Evolutionary conservation across 495 filamentous ascomycete genomes (phyloP).

Genomic region (Penicillium turbatum): DNA sequence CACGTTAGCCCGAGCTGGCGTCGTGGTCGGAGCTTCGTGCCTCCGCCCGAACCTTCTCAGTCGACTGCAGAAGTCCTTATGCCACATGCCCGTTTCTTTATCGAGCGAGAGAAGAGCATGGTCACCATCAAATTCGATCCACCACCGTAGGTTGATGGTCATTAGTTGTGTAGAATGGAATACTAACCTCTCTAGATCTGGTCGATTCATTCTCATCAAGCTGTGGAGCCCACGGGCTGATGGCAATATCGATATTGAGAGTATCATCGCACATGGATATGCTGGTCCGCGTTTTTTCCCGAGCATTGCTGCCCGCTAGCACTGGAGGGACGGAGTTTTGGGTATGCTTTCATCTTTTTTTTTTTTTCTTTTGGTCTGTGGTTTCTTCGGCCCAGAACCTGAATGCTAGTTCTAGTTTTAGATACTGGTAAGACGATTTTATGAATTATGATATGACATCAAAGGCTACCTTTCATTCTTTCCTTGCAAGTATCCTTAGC

Average conservation of each 20-base stretch:
- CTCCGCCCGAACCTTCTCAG: conserved; percentile 10
- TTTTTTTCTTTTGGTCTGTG: not conserved
- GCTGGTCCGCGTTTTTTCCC: conserved; percentile 80
- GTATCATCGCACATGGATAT: conserved; percentile 72
- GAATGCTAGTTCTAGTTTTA: not conserved
- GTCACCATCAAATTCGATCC: conserved; percentile 87
- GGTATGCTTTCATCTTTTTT: not conserved
- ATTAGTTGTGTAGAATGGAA: not conserved
- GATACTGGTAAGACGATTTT: not conserved
- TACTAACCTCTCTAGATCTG: conserved; percentile 43
- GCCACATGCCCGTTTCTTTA: conserved; percentile 75
- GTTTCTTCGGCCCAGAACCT: not conserved
- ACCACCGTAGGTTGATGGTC: conserved; percentile 58
- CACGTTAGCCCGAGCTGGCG: conserved; percentile 17
- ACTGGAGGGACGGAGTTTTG: not conserved
- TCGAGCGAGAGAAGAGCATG: conserved; percentile 72
- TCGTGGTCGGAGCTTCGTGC: conserved; percentile 26
- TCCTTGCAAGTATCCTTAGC: not conserved
- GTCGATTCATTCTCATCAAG: conserved; percentile 76
- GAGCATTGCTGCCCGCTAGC: conserved; percentile 4
- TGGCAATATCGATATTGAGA: conserved; percentile 82
- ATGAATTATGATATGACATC: conserved; percentile 1
- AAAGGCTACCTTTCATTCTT: not conserved
- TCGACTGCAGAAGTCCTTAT: conserved; percentile 52
- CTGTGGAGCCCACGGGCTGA: conserved; percentile 68